Conservation (phyloP, 306 rosid genomes). For the Vachellia pachyceras region DNA sequence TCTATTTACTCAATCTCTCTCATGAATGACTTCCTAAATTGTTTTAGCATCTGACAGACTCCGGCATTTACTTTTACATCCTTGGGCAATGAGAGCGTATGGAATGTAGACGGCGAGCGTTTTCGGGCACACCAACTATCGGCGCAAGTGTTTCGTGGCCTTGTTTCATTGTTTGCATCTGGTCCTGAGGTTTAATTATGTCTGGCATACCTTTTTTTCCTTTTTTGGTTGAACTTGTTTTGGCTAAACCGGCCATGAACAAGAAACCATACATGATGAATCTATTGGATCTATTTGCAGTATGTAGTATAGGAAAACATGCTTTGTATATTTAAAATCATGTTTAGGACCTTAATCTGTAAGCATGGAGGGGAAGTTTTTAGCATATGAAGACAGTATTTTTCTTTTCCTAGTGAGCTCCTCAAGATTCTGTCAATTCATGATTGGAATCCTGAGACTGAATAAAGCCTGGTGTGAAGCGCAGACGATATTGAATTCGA, state of each 20-base stretch:
- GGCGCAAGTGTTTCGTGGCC: constrained; percentile 90
- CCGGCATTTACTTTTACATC: constrained; percentile 84
- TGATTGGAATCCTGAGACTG: background rate
- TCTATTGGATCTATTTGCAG: background rate
- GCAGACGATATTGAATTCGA: background rate
- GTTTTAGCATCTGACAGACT: constrained; percentile 52
- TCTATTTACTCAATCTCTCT: constrained; percentile 1
- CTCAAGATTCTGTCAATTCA: constrained; percentile 20
- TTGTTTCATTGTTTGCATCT: constrained; percentile 77
- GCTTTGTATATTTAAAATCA: constrained; percentile 2
- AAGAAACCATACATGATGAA: constrained; percentile 18
- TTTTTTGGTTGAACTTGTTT: constrained; percentile 23
- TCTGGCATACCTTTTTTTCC: constrained; percentile 19
- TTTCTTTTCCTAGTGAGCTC: background rate
- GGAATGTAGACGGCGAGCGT: constrained; percentile 92
- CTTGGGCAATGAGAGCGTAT: constrained; percentile 72
- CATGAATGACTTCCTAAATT: constrained; percentile 3
- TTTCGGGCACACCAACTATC: constrained; percentile 90
- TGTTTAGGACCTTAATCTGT: constrained; percentile 28
- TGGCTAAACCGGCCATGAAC: constrained; percentile 17
- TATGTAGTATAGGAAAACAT: constrained; percentile 20
- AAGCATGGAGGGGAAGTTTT: constrained; percentile 27
- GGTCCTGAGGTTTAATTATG: constrained; percentile 83
- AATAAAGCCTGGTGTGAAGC: background rate
- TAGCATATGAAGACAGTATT: constrained; percentile 4